These are phyloP conservation scores for Neurospora sublineolata DNA, from an alignment of 495 filamentous ascomycete species.

Conservation along the genomic window DNA sequence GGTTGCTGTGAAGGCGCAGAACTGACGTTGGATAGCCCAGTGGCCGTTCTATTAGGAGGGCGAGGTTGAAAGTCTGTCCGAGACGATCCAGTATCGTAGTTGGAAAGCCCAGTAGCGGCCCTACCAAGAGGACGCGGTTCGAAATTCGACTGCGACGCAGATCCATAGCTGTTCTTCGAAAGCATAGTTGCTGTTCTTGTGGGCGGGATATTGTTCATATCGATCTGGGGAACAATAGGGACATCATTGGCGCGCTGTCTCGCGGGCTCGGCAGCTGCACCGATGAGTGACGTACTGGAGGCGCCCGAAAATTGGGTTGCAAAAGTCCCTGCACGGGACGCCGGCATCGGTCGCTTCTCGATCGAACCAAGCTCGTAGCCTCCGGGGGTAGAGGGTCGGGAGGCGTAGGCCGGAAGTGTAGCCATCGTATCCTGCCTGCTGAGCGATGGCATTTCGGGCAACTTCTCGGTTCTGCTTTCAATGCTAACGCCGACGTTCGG, in stretches of 20 bases:
- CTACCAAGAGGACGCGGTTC: background rate
- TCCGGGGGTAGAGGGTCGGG: constrained; percentile 41
- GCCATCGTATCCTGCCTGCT: constrained; percentile 56
- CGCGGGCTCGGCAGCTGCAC: constrained; percentile 41
- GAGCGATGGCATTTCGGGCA: constrained; percentile 46
- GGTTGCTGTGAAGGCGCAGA: background rate
- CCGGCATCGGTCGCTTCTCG: constrained; percentile 32
- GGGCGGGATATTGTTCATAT: constrained; percentile 25
- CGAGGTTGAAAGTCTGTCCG: background rate
- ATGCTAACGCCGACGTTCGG: constrained; percentile 28
- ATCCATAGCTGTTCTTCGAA: constrained; percentile 33
- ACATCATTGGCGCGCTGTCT: constrained; percentile 42
- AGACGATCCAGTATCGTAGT: background rate
- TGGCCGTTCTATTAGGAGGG: background rate
- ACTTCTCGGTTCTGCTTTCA: constrained; percentile 33
- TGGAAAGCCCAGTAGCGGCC: background rate
- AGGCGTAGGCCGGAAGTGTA: constrained; percentile 51
- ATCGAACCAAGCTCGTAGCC: constrained; percentile 37
- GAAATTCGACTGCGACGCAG: constrained; percentile 25
- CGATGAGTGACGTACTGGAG: constrained; percentile 48
- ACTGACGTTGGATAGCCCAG: background rate
- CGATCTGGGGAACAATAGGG: constrained; percentile 31
- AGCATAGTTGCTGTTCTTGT: constrained; percentile 20
- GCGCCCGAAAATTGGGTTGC: constrained; percentile 28
- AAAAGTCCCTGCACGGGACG: constrained; percentile 24